Conservation (phyloP, 768 basidiomycete genomes). For the Phanerochaete carnosa region DNA sequence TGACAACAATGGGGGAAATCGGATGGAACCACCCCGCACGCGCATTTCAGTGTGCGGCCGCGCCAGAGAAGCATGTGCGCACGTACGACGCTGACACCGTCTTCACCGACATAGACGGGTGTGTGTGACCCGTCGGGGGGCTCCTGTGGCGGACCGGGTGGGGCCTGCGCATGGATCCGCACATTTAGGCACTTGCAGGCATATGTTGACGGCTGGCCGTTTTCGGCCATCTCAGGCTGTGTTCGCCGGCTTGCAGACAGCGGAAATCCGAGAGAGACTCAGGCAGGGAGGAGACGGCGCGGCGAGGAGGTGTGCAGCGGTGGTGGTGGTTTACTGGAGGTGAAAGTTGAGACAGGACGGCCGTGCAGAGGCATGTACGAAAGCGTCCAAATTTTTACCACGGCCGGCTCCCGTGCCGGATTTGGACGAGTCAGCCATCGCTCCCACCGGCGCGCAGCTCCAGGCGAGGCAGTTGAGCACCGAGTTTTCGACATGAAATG, state of each 20-base stretch:
- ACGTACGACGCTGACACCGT: slow-evolving; percentile 66
- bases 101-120: slow-evolving; percentile 60
- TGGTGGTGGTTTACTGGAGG: not conserved
- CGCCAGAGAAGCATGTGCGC: slow-evolving; percentile 5
- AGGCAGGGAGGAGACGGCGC: not conserved
- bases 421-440: not conserved
- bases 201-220: slow-evolving; percentile 30
- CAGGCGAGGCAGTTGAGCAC: not conserved
- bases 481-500: not conserved
- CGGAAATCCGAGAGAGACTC: not conserved
- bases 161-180: slow-evolving; percentile 43
- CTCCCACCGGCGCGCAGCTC: not conserved
- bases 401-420: slow-evolving; percentile 10
- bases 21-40: not conserved
- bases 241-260: not conserved
- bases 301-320: not conserved
- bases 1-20: not conserved
- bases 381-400: slow-evolving; percentile 15
- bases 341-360: slow-evolving; percentile 8
- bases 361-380: not conserved
- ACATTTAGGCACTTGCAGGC: slow-evolving; percentile 76
- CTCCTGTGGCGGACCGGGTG: slow-evolving; percentile 7
- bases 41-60: not conserved
- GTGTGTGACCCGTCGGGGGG: slow-evolving; percentile 31
- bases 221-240: slow-evolving; percentile 20